Evolutionary conservation across 305 asterid species (phyloP).

Genomic region (Rubia occidens): DNA sequence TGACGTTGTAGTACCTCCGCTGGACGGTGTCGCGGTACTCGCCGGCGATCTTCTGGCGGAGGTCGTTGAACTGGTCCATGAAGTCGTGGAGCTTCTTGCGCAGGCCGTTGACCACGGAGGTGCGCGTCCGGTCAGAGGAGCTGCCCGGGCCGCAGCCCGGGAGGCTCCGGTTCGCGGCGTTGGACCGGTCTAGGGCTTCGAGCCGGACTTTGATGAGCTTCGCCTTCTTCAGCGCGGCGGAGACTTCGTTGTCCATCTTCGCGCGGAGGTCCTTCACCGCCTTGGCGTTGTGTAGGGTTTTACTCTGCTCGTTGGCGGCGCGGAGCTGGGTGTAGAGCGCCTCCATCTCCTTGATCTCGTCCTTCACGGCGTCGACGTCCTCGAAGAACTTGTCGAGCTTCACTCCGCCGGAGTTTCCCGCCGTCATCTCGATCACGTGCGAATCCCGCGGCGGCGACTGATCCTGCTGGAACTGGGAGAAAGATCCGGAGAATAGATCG

Average conservation of each 20-base stretch:
- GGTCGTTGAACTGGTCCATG: constrained; percentile 42
- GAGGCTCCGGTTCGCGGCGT: constrained; percentile 33
- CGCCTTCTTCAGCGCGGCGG: constrained; percentile 32
- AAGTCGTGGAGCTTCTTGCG: constrained; percentile 45
- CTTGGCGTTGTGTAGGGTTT: constrained; percentile 71
- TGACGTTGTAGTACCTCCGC: constrained; percentile 45
- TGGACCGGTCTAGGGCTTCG: constrained; percentile 33
- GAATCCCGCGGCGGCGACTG: constrained; percentile 31
- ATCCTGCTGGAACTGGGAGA: constrained; percentile 33
- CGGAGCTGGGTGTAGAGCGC: constrained; percentile 50
- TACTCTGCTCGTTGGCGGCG: constrained; percentile 63
- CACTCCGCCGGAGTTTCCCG: constrained; percentile 42
- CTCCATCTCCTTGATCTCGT: constrained; percentile 59
- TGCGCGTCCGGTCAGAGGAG: constrained; percentile 35
- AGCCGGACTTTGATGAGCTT: constrained; percentile 32
- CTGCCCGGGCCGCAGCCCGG: constrained; percentile 47
- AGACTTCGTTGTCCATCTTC: constrained; percentile 57
- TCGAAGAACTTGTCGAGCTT: constrained; percentile 67
- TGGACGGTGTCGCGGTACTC: constrained; percentile 57
- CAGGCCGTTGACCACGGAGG: constrained; percentile 45
- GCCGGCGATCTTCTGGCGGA: constrained; percentile 37
- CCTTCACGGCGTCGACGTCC: constrained; percentile 70
- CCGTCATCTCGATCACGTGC: constrained; percentile 48
- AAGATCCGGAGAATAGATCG: constrained; percentile 39
- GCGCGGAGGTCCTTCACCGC: constrained; percentile 65